These are phyloP conservation scores for Coniosporium apollinis DNA, from an alignment of 495 filamentous ascomycete genomes.

Conservation along the genomic window DNA sequence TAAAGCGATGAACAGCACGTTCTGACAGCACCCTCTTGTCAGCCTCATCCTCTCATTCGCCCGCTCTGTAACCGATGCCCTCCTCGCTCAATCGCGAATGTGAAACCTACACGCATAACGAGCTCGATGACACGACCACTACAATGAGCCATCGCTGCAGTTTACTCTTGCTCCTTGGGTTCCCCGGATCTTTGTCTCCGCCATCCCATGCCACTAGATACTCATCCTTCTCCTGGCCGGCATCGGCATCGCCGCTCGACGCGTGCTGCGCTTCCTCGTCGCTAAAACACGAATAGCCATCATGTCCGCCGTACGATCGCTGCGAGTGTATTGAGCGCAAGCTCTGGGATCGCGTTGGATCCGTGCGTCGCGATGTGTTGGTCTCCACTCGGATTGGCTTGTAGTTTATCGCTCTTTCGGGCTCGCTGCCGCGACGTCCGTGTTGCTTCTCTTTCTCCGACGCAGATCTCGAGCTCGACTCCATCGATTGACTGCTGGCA, in stretches of 20 bases:
- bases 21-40: slow-evolving; percentile 24
- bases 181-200: slow-evolving; percentile 53
- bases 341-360: too few species aligned
- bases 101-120: slow-evolving; percentile 65
- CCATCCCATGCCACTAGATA: slow-evolving; percentile 58
- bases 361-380: too few species aligned
- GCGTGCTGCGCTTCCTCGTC: slow-evolving; percentile 9
- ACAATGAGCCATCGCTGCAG: slow-evolving; percentile 64
- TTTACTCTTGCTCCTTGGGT: slow-evolving; percentile 47
- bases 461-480: too few species aligned
- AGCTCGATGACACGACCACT: slow-evolving; percentile 49
- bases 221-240: slow-evolving; percentile 4
- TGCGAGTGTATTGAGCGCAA: neutral
- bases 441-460: too few species aligned
- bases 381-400: too few species aligned
- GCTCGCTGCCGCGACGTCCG: too few species aligned
- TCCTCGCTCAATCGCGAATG: neutral
- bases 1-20: slow-evolving; percentile 85
- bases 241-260: neutral
- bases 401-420: too few species aligned
- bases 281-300: slow-evolving; percentile 14
- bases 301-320: slow-evolving; percentile 9
- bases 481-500: too few species aligned
- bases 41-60: neutral
- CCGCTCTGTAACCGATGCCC: neutral